These are phyloP conservation scores for Psilocybe cyanescens DNA, from an alignment of 768 basidiomycete species.

Conservation along the genomic window DNA sequence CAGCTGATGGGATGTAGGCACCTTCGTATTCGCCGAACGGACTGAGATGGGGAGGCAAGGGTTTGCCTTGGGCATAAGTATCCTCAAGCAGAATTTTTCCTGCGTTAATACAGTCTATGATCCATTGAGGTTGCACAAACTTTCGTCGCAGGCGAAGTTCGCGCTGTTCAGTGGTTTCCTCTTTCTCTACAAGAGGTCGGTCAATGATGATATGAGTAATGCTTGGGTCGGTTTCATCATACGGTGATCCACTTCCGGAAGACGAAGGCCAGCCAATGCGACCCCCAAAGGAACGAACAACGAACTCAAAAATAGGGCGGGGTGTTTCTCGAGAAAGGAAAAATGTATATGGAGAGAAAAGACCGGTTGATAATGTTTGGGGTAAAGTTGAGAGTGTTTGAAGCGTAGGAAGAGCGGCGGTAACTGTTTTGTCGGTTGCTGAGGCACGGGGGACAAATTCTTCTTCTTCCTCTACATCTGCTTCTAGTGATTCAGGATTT, in stretches of 20 bases:
- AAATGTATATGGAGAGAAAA: constrained; percentile 89
- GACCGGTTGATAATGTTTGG: constrained; percentile 54
- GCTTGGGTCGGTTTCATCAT: constrained; percentile 74
- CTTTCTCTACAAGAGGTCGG: constrained; percentile 63
- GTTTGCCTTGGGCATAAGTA: constrained; percentile 81
- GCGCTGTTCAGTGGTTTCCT: constrained; percentile 61
- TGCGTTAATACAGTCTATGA: constrained; percentile 93
- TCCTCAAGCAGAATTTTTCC: constrained; percentile 85
- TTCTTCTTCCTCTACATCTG: constrained; percentile 68
- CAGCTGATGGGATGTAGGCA: constrained; percentile 69
- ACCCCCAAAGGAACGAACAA: constrained; percentile 91
- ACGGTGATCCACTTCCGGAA: constrained; percentile 81
- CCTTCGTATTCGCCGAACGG: constrained; percentile 88
- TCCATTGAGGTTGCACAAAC: constrained; percentile 97
- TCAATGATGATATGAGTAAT: constrained; percentile 98
- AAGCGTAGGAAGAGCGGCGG: constrained; percentile 67
- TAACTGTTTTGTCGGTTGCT: constrained; percentile 39
- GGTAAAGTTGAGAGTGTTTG: constrained; percentile 66
- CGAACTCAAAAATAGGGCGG: constrained; percentile 90
- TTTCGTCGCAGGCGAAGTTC: constrained; percentile 72
- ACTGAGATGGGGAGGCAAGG: constrained; percentile 92
- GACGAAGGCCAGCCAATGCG: constrained; percentile 88
- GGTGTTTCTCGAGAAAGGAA: constrained; percentile 94
- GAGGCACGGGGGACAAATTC: constrained; percentile 72
- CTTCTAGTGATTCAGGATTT: constrained; percentile 32